Conservation (phyloP, 2,329 filamentous ascomycete genomes). For the Exophiala phaeomuriformis region DNA sequence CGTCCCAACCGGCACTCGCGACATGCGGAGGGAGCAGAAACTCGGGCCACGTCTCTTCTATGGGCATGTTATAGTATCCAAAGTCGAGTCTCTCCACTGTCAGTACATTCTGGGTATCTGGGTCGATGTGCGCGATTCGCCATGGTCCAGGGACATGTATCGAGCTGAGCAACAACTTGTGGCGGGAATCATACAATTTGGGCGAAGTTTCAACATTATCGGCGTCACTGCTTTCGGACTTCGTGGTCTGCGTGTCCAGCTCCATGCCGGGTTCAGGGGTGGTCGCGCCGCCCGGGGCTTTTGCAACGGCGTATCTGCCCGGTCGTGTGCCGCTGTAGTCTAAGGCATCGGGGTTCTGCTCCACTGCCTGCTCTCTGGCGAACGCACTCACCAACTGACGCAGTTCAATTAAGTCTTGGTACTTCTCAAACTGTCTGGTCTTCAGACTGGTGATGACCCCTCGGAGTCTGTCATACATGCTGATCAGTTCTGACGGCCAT, state of each 20-base stretch:
- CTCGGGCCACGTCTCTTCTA: not conserved
- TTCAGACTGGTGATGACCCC: not conserved
- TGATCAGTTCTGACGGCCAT: not conserved
- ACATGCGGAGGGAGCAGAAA: no score
- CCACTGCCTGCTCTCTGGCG: not conserved
- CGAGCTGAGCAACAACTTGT: not conserved
- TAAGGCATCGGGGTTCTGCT: not conserved
- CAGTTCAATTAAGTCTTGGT: not conserved
- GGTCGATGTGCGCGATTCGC: slow-evolving; percentile 1
- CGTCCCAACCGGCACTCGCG: no score
- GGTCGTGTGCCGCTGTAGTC: not conserved
- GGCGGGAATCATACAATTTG: not conserved
- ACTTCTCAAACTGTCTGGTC: not conserved
- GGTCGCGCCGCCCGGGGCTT: not conserved
- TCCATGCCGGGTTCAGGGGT: no score
- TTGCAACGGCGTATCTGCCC: not conserved
- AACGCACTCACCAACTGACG: not conserved
- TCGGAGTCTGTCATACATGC: not conserved
- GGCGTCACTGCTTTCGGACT: no score
- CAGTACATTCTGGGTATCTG: not conserved
- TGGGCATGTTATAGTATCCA: not conserved
- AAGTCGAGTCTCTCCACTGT: not conserved
- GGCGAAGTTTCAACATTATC: not conserved
- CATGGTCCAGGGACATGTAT: slow-evolving; percentile 1
- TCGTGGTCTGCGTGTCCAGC: no score